phyloP scores from a whole-genome alignment of 257 asterid species.

The Lycium ferocissimum region DNA sequence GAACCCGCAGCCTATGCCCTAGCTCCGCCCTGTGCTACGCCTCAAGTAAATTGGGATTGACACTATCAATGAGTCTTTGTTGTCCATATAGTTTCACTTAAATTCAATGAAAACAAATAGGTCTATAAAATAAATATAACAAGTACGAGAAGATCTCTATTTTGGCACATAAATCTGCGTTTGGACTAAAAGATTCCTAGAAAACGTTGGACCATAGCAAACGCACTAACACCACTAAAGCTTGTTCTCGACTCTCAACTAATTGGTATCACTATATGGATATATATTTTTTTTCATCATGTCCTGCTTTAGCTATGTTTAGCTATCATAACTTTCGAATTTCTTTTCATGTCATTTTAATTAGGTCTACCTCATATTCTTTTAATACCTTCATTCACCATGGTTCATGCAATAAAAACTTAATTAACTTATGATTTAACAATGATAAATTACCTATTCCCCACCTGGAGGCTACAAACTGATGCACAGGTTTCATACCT shows the following conservation, averaged over 20 bases:
- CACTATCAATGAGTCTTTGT: too few species aligned
- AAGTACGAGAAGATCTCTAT: neutral
- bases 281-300: neutral
- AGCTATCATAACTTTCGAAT: neutral
- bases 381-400: neutral
- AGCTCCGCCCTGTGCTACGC: too few species aligned
- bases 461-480: too few species aligned
- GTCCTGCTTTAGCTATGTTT: neutral
- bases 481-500: too few species aligned
- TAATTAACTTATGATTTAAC: neutral
- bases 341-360: neutral
- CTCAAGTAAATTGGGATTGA: too few species aligned
- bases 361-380: neutral
- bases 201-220: neutral
- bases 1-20: too few species aligned
- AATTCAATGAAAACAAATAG: too few species aligned
- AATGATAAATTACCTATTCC: neutral
- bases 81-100: too few species aligned
- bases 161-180: neutral
- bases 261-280: neutral
- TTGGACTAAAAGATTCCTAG: neutral
- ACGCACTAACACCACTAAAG: neutral
- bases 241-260: neutral
- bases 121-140: neutral
- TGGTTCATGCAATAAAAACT: neutral